Base-by-base conservation (phyloP, 1,139 yeast species). In the Saccharomyces hybrid region DNA sequence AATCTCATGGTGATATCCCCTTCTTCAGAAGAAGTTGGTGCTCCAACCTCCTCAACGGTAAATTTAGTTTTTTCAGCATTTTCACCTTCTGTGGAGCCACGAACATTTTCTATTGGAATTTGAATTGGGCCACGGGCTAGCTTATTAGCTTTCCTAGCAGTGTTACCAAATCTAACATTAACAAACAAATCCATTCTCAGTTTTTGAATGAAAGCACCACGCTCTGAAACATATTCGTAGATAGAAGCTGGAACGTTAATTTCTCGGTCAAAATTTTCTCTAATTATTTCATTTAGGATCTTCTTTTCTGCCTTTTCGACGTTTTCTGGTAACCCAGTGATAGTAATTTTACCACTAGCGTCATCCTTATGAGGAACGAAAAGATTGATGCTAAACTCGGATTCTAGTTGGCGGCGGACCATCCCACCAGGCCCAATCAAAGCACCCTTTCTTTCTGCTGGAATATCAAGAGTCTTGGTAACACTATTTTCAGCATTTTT, bases 371-470 rank as follows among this genome's bases (percentile, higher is more conserved):
- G 80, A 59, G 98, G 98, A 65, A 93, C 81, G 51, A 75, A 77
- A 56, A 93, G 72, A 29, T 71, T 68, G 50, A 88, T 93, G 14
- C 76, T 75, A 70, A 77, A 87, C 62, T 85, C 88, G 27, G 78
- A 76, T 74, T 90, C 95, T 59, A 90, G 72, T 9, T 81, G 77
- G 62, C 85, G 85, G 73, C 93, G 88, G 56, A 81, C 79, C 13
- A 82, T 68, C 47, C 98, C 98, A 57, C 84, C 84, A 47, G 91
- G 83, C 44, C 98, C 98, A 70, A 93, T 83, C 57, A 93, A 69
- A 25, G 83, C 76, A 64, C 90, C 81, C 64, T 88, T 95, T 68
- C 85, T 85, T 56, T 84, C 87, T 69, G 83, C 82, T 47, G 95
- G 80, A 62, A 93, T 78, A 8, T 79, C 83, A 54, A 83, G 67